phyloP scores from a whole-genome alignment of 2,329 filamentous ascomycete species.

The Talaromyces atroroseus region DNA sequence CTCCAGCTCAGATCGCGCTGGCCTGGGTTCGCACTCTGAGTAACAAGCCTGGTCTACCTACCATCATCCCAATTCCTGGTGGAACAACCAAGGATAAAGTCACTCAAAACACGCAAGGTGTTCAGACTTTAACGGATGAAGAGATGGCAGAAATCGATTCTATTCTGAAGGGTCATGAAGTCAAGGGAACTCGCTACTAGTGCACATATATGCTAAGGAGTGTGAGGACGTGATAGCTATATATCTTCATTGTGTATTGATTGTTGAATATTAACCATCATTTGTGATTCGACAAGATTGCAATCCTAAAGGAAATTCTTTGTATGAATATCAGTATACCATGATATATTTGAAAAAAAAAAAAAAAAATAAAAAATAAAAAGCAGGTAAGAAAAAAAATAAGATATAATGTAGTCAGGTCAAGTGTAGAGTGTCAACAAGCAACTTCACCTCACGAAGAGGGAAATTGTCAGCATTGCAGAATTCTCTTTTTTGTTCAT shows the following conservation, averaged over 20 bases:
- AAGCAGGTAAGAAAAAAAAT: background rate
- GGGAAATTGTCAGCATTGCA: slow-evolving; percentile 43
- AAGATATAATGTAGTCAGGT: slow-evolving; percentile 29
- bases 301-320: background rate
- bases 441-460: slow-evolving; percentile 32
- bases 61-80: slow-evolving; percentile 42
- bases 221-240: background rate
- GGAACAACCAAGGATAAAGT: slow-evolving; percentile 34
- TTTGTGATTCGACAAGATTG: background rate
- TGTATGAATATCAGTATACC: background rate
- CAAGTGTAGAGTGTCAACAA: slow-evolving; percentile 45
- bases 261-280: background rate
- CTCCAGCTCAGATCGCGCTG: slow-evolving; percentile 45
- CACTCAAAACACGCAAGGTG: slow-evolving; percentile 38
- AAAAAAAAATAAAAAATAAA: background rate
- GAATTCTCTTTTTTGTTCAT: slow-evolving; percentile 41
- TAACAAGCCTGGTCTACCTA: slow-evolving; percentile 36
- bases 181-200: slow-evolving; percentile 28
- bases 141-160: slow-evolving; percentile 48
- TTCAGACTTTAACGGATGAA: slow-evolving; percentile 26
- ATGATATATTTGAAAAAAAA: background rate
- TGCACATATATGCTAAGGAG: slow-evolving; percentile 1
- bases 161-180: slow-evolving; percentile 44
- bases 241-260: background rate
- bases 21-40: slow-evolving; percentile 38